A percentile compares a stretch with the other conserved stretches of the same genome.
Evolutionary conservation across 2,329 filamentous ascomycete species (phyloP).

Genomic region (Zasmidium cellare): DNA sequence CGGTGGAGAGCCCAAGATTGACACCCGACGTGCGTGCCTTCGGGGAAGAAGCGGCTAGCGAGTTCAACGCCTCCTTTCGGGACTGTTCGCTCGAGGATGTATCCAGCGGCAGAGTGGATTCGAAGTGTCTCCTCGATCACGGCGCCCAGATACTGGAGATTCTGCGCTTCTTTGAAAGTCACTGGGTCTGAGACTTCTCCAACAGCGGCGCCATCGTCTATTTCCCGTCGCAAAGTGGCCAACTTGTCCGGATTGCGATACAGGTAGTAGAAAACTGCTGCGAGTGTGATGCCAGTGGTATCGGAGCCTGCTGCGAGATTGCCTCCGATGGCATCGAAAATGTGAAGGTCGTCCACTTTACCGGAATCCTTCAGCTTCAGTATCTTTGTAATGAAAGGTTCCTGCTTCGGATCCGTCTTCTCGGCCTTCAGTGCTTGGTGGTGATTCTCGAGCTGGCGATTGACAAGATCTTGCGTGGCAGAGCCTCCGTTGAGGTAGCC

Average conservation of each 20-base stretch:
- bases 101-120: conserved; percentile 31
- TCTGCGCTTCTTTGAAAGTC: conserved; percentile 33
- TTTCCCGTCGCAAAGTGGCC: conserved; percentile 35
- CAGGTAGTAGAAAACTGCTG: conserved; percentile 39
- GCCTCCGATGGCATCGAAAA: conserved; percentile 35
- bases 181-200: conserved; percentile 33
- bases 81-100: conserved; percentile 39
- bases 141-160: conserved; percentile 14
- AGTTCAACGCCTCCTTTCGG: conserved; percentile 40
- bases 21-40: conserved; percentile 15
- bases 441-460: conserved; percentile 31
- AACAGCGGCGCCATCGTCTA: conserved; percentile 33
- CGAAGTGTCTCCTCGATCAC: conserved; percentile 12
- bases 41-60: conserved; percentile 36
- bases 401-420: conserved; percentile 25
- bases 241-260: conserved; percentile 35
- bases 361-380: conserved; percentile 33
- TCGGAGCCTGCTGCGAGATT: conserved; percentile 44
- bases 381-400: conserved; percentile 38
- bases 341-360: conserved; percentile 32
- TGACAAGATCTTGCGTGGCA: conserved; percentile 25
- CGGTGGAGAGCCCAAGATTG: conserved; percentile 34
- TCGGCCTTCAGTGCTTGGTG: conserved; percentile 33
- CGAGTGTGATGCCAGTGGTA: conserved; percentile 22
- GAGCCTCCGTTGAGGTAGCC: neutral